A percentile compares a stretch with the other conserved stretches of the same genome.
Conservation (phyloP, 441 rosid genomes). For the Gossypium davidsonii region DNA sequence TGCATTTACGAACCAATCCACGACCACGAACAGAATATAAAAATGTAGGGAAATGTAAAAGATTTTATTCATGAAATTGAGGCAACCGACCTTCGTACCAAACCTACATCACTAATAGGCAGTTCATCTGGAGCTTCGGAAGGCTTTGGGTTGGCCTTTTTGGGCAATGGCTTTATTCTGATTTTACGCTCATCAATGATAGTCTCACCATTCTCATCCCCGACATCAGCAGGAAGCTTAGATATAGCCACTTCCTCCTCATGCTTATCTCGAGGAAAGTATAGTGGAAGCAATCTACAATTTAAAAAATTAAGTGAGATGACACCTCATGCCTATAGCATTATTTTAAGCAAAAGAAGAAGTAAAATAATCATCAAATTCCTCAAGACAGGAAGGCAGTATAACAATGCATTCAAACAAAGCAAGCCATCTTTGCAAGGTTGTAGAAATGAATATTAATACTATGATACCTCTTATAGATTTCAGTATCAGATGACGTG, state of each 20-base stretch:
- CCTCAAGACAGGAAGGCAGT: not conserved
- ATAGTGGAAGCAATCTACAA: conserved; percentile 86
- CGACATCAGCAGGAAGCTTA: conserved; percentile 97
- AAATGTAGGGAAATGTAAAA: not conserved
- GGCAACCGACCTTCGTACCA: conserved; percentile 73
- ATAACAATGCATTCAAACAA: not conserved
- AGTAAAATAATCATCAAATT: not conserved
- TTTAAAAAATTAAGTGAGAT: conserved; percentile 16
- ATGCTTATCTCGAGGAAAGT: conserved; percentile 93
- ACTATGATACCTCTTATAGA: conserved; percentile 62
- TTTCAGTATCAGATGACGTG: conserved; percentile 73
- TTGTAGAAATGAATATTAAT: conserved; percentile 8
- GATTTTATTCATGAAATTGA: not conserved
- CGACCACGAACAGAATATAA: not conserved
- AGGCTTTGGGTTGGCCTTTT: conserved; percentile 53
- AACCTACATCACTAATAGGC: conserved; percentile 79
- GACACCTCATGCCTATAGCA: conserved; percentile 10
- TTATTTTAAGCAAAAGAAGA: not conserved
- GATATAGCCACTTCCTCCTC: conserved; percentile 89
- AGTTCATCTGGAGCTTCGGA: conserved; percentile 58
- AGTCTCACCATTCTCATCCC: conserved; percentile 99
- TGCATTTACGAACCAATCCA: not conserved
- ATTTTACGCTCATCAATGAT: conserved; percentile 93
- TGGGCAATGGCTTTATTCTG: conserved; percentile 88
- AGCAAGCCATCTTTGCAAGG: not conserved